phyloP scores from a whole-genome alignment of 2,329 filamentous ascomycete genomes.

The Bipolaris bicolor region DNA sequence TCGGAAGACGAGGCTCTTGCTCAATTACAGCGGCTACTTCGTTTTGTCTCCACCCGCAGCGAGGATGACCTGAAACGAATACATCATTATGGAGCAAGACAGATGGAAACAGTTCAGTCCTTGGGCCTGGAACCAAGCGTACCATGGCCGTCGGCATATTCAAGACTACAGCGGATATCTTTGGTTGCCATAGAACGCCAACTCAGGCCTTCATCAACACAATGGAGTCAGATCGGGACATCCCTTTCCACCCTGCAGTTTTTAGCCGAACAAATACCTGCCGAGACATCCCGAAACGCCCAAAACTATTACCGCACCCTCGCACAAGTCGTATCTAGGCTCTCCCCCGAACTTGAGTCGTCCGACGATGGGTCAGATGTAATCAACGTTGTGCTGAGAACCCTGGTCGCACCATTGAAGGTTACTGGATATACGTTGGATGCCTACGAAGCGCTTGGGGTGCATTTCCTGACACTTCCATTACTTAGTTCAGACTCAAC shows the following conservation, averaged over 20 bases:
- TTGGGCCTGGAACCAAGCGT: conserved; percentile 29
- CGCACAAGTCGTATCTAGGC: conserved; percentile 28
- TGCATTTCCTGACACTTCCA: conserved; percentile 53
- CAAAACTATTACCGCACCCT: conserved; percentile 43
- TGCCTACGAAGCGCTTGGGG: conserved; percentile 49
- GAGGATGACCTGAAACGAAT: conserved; percentile 51
- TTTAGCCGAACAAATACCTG: conserved; percentile 41
- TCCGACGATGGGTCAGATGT: conserved; percentile 5
- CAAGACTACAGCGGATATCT: conserved; percentile 50
- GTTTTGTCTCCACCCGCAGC: conserved; percentile 50
- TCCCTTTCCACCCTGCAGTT: conserved; percentile 37
- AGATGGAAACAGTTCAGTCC: conserved; percentile 41
- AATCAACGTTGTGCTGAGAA: conserved; percentile 27
- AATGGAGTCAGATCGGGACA: conserved; percentile 18
- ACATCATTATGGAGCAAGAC: conserved; percentile 48
- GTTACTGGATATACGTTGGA: conserved; percentile 46
- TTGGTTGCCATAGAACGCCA: conserved; percentile 41
- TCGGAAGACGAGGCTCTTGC: conserved; percentile 48
- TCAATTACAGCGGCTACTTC: conserved; percentile 52
- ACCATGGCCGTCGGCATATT: conserved; percentile 52
- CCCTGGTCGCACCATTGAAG: conserved; percentile 39
- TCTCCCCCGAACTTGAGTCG: conserved; percentile 14
- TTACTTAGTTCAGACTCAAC: conserved; percentile 41
- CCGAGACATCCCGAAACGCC: conserved; percentile 42
- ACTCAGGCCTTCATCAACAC: conserved; percentile 14